Conservation (phyloP, 2,329 filamentous ascomycete species). For the Trichoderma pleuroti region DNA sequence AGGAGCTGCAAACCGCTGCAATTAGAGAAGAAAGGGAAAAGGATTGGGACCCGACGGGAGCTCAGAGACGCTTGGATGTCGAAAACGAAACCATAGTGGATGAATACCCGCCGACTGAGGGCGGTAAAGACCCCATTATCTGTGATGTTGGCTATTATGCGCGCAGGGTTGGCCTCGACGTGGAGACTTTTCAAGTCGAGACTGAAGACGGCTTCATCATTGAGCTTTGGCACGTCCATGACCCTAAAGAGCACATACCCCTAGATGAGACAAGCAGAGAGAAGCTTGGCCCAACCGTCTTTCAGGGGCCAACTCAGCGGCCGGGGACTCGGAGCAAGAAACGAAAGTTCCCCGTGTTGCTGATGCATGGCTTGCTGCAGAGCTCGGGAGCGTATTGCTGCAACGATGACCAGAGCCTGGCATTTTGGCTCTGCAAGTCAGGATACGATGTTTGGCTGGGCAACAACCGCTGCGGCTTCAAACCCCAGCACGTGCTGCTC, state of each 20-base stretch:
- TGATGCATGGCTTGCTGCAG: constrained; percentile 87
- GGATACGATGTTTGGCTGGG: constrained; percentile 96
- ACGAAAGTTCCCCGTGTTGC: constrained; percentile 74
- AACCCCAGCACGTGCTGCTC: constrained; percentile 70
- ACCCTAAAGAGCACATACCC: constrained; percentile 68
- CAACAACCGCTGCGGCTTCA: constrained; percentile 86
- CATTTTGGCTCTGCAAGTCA: constrained; percentile 87
- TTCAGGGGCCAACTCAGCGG: constrained; percentile 43
- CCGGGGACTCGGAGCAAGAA: constrained; percentile 38
- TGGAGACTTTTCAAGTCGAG: constrained; percentile 78
- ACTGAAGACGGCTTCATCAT: constrained; percentile 94
- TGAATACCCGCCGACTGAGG: constrained; percentile 71
- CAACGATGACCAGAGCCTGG: constrained; percentile 84
- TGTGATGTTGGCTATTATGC: constrained; percentile 86
- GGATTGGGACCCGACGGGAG: constrained; percentile 56
- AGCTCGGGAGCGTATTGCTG: constrained; percentile 84
- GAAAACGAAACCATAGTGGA: constrained; percentile 45
- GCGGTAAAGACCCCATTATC: constrained; percentile 72
- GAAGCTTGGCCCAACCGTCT: constrained; percentile 58
- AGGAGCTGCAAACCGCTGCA: constrained; percentile 61
- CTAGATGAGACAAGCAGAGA: constrained; percentile 48
- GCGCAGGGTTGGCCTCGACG: constrained; percentile 78
- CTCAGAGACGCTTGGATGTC: constrained; percentile 35
- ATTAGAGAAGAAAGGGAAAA: constrained; percentile 55
- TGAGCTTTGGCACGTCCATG: constrained; percentile 83